Conservation (phyloP, 2,329 filamentous ascomycete species). For the Pseudovirgaria hyperparasitica region DNA sequence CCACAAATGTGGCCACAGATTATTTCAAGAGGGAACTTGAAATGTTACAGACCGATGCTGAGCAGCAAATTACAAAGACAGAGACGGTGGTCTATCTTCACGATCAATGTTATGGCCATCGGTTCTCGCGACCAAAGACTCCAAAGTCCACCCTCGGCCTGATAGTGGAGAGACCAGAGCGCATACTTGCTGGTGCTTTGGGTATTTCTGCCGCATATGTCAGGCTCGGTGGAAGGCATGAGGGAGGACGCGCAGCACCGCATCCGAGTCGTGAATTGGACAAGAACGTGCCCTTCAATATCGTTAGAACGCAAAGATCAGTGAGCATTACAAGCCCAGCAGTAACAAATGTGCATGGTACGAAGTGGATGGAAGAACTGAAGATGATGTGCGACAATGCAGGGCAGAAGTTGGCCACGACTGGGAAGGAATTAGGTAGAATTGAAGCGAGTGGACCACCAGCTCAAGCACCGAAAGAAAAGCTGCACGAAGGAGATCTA, state of each 20-base stretch:
- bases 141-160: slow-evolving; percentile 57
- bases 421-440: slow-evolving; percentile 65
- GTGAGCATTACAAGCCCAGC: slow-evolving; percentile 60
- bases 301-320: slow-evolving; percentile 64
- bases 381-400: slow-evolving; percentile 73
- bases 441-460: slow-evolving; percentile 12
- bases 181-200: slow-evolving; percentile 70
- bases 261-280: slow-evolving; percentile 49
- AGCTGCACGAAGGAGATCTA: slow-evolving; percentile 77
- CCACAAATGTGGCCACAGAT: slow-evolving; percentile 49
- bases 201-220: slow-evolving; percentile 84
- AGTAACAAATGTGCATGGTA: slow-evolving; percentile 84
- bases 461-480: slow-evolving; percentile 43
- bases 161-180: slow-evolving; percentile 88
- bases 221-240: slow-evolving; percentile 69
- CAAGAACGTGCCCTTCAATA: slow-evolving; percentile 62
- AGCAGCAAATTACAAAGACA: slow-evolving; percentile 21
- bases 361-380: slow-evolving; percentile 87
- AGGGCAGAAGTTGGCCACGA: slow-evolving; percentile 61
- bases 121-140: slow-evolving; percentile 72
- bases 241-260: slow-evolving; percentile 55
- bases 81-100: slow-evolving; percentile 77
- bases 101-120: slow-evolving; percentile 89
- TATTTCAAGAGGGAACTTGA: slow-evolving; percentile 59
- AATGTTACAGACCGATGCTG: slow-evolving; percentile 40